A percentile compares a stretch with the other conserved stretches of the same genome.
Evolutionary conservation across 345 rosid genomes (phyloP).

Genomic region (Hirschfeldia incana): DNA sequence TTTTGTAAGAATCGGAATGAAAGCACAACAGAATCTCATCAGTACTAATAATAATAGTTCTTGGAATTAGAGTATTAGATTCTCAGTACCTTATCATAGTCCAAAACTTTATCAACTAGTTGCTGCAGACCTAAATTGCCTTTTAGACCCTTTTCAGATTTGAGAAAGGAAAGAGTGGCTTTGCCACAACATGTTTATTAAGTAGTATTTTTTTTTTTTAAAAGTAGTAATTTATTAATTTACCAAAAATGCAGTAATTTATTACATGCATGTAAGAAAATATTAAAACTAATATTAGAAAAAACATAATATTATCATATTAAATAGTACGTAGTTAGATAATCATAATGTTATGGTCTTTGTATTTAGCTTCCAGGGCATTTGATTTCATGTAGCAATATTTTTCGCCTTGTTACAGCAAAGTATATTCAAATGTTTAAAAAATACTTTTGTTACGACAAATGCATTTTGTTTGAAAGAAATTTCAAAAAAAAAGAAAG

Average conservation of each 20-base stretch:
- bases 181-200: not conserved
- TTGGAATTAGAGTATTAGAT: constrained; percentile 31
- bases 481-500: too few species aligned
- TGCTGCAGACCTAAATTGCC: not conserved
- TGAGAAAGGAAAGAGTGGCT: not conserved
- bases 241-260: not conserved
- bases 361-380: not conserved
- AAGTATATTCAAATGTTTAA: too few species aligned
- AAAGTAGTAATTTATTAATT: not conserved
- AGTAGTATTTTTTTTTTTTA: too few species aligned
- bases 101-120: constrained; percentile 13
- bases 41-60: constrained; percentile 15
- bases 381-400: not conserved
- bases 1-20: constrained; percentile 10
- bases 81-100: constrained; percentile 13
- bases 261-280: not conserved
- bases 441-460: too few species aligned
- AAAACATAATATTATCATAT: not conserved
- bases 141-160: not conserved
- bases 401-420: too few species aligned
- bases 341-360: not conserved
- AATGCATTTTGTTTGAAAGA: too few species aligned
- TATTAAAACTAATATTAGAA: not conserved
- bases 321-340: not conserved
- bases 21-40: constrained; percentile 9